Base-by-base conservation (phyloP, 441 rosid genomes). In the Gossypium davidsonii region DNA sequence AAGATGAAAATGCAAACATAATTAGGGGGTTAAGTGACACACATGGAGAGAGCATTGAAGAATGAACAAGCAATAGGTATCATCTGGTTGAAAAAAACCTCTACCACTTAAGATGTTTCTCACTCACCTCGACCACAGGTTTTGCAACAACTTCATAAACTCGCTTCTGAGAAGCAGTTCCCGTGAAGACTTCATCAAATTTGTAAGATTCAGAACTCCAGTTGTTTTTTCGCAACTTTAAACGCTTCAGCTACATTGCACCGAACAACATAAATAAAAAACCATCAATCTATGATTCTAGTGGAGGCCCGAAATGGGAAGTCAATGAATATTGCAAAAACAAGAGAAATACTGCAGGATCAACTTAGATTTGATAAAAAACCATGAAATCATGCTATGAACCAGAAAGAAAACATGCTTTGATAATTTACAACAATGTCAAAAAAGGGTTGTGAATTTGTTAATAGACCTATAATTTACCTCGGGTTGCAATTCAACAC, bases 131-230 rank as follows among this genome's bases (percentile, higher is more conserved):
- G 1, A 93, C 97, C 0, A 93, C 97, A 72, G 98, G 96, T 64
- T 91, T 91, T 51, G 94, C 96, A 12, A 93, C 98, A 28, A 79
- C 93, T 83, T 93, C 96, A 76, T 91, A 91, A 15, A 93, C 94
- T 31, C 97, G 94, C 76, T 85, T 93, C 73, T 93, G 98, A 12
- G 98, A 91, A 78, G 97, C 91, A 73, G 88, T 80, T 57, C 89
- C 96, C 2, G 90, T 76, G 52, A 91, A 90, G 55, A 93, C 87
- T 80, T 91, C 94, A 31, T 91, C 98, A 44, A 93, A 93, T 85
- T 74, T 85, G 74, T 90, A 93, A 2, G 96, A 88, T 79, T 91
- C 98, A 74, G 94, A 86, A 63, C 74, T 90, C 98, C 97, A 93
- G 76, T 90, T 91, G 87, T 91, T 90, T 80, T 91, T 91, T 58